Evolutionary conservation across 768 basidiomycete species (phyloP).

Genomic region (Boletus subcaerulescens): DNA sequence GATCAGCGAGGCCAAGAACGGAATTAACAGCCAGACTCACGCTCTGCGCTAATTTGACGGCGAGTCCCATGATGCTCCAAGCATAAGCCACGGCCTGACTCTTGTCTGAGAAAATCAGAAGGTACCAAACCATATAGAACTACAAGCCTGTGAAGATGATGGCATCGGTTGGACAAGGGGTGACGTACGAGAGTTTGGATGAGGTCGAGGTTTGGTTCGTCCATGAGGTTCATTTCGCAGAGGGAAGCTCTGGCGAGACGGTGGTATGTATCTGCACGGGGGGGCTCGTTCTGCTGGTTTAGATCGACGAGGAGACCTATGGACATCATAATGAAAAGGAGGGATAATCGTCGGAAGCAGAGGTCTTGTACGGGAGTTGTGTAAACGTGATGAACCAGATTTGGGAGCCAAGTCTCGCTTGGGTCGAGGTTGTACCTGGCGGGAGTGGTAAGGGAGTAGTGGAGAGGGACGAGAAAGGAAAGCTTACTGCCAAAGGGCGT

Average conservation of each 20-base stretch:
- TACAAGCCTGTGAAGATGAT: slow-evolving; percentile 38
- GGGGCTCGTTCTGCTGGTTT: slow-evolving; percentile 48
- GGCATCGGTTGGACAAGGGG: background rate
- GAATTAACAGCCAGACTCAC: slow-evolving; percentile 38
- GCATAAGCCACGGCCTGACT: slow-evolving; percentile 70
- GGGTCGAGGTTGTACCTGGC: slow-evolving; percentile 65
- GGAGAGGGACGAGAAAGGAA: slow-evolving; percentile 4
- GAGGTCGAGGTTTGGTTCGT: slow-evolving; percentile 71
- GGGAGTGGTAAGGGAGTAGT: slow-evolving; percentile 1
- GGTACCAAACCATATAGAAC: slow-evolving; percentile 75
- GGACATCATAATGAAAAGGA: slow-evolving; percentile 69
- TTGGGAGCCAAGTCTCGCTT: slow-evolving; percentile 67
- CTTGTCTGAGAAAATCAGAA: slow-evolving; percentile 71
- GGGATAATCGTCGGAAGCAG: slow-evolving; percentile 62
- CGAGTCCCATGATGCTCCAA: slow-evolving; percentile 75
- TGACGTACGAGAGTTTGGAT: slow-evolving; percentile 59
- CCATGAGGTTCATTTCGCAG: slow-evolving; percentile 72
- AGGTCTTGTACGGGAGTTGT: slow-evolving; percentile 55
- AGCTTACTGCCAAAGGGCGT: slow-evolving; percentile 73
- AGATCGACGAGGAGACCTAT: slow-evolving; percentile 71
- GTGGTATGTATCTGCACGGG: slow-evolving; percentile 63
- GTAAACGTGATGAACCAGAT: slow-evolving; percentile 68
- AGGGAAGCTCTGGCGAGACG: slow-evolving; percentile 64
- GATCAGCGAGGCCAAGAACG: slow-evolving; percentile 4
- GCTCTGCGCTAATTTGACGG: slow-evolving; percentile 69